These are phyloP conservation scores for Suillus paluster DNA, from an alignment of 768 basidiomycete species.

Conservation along the genomic window DNA sequence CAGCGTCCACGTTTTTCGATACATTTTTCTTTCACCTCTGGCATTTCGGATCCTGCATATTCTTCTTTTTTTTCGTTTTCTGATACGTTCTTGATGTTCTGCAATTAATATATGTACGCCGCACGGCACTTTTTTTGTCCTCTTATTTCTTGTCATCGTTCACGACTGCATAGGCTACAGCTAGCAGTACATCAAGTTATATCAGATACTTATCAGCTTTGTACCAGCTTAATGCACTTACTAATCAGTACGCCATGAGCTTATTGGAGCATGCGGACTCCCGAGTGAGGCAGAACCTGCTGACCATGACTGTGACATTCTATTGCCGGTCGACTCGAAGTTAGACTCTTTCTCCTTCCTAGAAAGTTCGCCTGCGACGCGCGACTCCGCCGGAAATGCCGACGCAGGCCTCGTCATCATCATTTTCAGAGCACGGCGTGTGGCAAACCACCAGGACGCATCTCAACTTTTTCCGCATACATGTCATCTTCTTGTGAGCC, in stretches of 20 bases:
- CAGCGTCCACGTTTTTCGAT: slow-evolving; percentile 12
- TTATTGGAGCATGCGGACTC: too few relatives aligned
- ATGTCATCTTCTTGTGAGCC: slow-evolving; percentile 64
- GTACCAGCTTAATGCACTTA: too few relatives aligned
- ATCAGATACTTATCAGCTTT: too few relatives aligned
- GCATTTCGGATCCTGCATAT: slow-evolving; percentile 8
- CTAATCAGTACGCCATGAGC: not conserved
- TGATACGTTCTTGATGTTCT: slow-evolving; percentile 31
- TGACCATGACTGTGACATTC: not conserved
- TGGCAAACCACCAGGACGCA: slow-evolving; percentile 41
- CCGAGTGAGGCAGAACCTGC: not conserved
- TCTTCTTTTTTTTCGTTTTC: slow-evolving; percentile 23
- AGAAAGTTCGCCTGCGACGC: not conserved
- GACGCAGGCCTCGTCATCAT: not conserved
- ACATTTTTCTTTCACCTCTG: slow-evolving; percentile 3
- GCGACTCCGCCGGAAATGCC: not conserved
- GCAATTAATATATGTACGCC: slow-evolving; percentile 33
- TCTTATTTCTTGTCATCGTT: slow-evolving; percentile 20
- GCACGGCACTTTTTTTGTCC: slow-evolving; percentile 18
- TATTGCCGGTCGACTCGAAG: not conserved
- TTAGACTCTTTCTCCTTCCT: not conserved
- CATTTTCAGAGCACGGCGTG: slow-evolving; percentile 13
- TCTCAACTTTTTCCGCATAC: slow-evolving; percentile 72
- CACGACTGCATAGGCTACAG: slow-evolving; percentile 29
- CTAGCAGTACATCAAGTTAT: slow-evolving; percentile 24